Evolutionary conservation across 1,284 basidiomycete genomes (phyloP).

Genomic region (Pisolithus thermaeus): DNA sequence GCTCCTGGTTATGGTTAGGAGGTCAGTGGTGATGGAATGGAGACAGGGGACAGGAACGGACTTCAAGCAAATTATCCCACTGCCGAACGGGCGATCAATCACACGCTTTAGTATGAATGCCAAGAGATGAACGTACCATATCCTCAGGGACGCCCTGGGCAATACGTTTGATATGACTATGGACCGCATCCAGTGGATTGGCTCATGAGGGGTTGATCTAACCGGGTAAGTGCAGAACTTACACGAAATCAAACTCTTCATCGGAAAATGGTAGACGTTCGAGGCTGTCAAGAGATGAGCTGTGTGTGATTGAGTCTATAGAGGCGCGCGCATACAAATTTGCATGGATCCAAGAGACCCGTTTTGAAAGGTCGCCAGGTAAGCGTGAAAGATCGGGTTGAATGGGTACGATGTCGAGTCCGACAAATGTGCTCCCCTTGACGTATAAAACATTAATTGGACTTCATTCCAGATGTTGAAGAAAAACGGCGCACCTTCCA

Average conservation of each 20-base stretch:
- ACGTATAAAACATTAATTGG: not conserved
- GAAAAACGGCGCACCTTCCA: slow-evolving; percentile 48
- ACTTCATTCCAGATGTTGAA: not conserved
- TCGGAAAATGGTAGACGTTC: slow-evolving; percentile 62
- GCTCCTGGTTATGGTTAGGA: slow-evolving; percentile 34
- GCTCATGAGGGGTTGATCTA: not conserved
- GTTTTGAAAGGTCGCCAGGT: slow-evolving; percentile 47
- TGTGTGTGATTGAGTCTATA: not conserved
- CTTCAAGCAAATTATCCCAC: slow-evolving; percentile 62
- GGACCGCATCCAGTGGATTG: not conserved
- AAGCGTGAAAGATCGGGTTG: slow-evolving; percentile 57
- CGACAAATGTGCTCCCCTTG: slow-evolving; percentile 26
- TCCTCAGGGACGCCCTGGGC: slow-evolving; percentile 67
- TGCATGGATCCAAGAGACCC: slow-evolving; percentile 63
- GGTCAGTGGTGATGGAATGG: not conserved
- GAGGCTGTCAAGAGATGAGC: slow-evolving; percentile 35
- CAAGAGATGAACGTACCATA: slow-evolving; percentile 38
- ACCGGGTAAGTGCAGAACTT: slow-evolving; percentile 20
- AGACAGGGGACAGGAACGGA: slow-evolving; percentile 5
- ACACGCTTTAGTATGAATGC: slow-evolving; percentile 2
- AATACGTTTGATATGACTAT: slow-evolving; percentile 60
- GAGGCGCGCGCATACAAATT: slow-evolving; percentile 52
- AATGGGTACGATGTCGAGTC: slow-evolving; percentile 63
- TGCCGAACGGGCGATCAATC: slow-evolving; percentile 18
- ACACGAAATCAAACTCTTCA: slow-evolving; percentile 72